Evolutionary conservation across 805 yeast genomes (phyloP), one percentile per base, ranked within the genome.

Genomic region (Blastobotrys parvus): DNA sequence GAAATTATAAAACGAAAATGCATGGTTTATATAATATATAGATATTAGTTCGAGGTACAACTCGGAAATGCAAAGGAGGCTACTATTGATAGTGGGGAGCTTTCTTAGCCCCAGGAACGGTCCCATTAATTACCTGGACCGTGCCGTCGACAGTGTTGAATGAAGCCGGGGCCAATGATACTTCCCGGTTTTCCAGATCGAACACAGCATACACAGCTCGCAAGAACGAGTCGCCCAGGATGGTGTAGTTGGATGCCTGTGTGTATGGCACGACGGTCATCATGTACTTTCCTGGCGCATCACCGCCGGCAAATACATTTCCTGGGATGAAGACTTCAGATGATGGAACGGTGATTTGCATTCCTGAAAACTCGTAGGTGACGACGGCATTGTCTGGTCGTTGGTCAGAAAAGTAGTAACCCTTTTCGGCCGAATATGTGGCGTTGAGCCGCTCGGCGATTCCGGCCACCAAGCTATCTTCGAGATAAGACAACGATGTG

Each of bases 191-290:
- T 27, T 79, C 85, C 43, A 80, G 62, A 55, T 82, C 82, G 57
- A 72, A 78, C n/a, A 80, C 85, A 17, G 76, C 70, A 56, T 82
- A 82, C 3, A 79, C 80, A 27, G 72, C 69, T 44, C 82, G 68
- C 46, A 82, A 64, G 55, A 81, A 72, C 41, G 72, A 69, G 57
- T 80, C 85, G 21, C 89, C 89, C 27, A 82, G 56, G 4, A 70
- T 67, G 34, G 38, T 39, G 39, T 31, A 39, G 11, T 56, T 57
- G 50, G 54, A 36, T 3, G 58, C 46, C 21, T 49, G 52, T 7
- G 48, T 43, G 43, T 48, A 53, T 10, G 58, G 49, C 38, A 57
- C 45, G 7, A 58, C 38, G 2, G 63, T 56, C 56, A 59, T 40
- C n/a, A 56, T 60, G 21, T 50, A 56, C 37, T 50, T 10, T 46